Evolutionary conservation across 164 flowering plant genomes (phyloP), one percentile per base, ranked within the genome.

Genomic region (Nymphaea colorata): DNA sequence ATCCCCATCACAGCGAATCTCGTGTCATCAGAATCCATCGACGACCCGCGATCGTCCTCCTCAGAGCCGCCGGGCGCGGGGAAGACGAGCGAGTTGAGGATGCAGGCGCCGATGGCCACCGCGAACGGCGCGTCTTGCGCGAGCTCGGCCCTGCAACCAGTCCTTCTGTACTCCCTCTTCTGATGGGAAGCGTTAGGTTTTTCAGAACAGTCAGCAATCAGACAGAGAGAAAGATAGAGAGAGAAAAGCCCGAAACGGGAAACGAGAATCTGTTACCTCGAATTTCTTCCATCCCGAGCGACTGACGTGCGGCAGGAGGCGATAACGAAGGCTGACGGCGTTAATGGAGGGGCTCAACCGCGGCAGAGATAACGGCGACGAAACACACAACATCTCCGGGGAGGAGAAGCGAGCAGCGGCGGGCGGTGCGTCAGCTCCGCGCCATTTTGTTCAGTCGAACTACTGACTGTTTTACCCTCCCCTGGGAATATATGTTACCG

Each of bases 1-100:
- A 93, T 81, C 47, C 88, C 88, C 98, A 93, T 93, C 1, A 79
- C 90, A 0, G 90, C 89, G 60, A 89, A 80, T 80, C 94, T 81
- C n/a, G 85, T 68, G 73, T 89, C 92, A 7, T 80, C 79, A 0
- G 84, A 65, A 66, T 74, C 83, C 4, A 87, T 76, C 4, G 73
- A 75, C 4, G 68, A 75, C 12, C 69, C 83, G 11, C 72, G 80
- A n/a, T 44, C 71, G 36, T 65, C 82, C 2, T 78, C 83, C 4
- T 69, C 80, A 0, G 69, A 10, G 10, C 59, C 68, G 11, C 61
- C 15, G 10, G 81, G 3, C 25, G 67, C 66, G 16, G 91, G 87
- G 44, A 91, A 79, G 44, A 89, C 68, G 69, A 91, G 72, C 4
- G 97, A 91, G 59, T 78, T 85, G 57, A 91, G 80, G 71, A 93